Evolutionary conservation across 129 eudicot species (phyloP).

Genomic region (Saposhnikovia divaricata): DNA sequence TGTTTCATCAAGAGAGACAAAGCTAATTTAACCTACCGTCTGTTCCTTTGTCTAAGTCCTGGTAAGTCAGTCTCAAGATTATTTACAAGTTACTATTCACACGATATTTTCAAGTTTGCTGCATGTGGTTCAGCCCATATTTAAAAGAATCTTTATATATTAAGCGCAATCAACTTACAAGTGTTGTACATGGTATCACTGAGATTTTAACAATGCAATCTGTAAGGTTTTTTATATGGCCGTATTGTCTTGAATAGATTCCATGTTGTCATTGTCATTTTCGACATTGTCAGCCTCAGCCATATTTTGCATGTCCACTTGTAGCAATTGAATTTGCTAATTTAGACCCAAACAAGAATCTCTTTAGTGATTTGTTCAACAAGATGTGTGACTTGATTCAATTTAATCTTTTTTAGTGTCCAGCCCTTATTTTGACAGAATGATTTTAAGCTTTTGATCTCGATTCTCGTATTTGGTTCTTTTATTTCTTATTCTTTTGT

Average conservation of each 20-base stretch:
- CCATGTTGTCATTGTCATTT: background rate
- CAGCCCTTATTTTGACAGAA: background rate
- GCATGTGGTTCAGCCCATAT: background rate
- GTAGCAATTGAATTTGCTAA: background rate
- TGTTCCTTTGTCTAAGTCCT: slow-evolving; percentile 80
- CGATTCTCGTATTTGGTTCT: background rate
- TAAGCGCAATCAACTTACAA: background rate
- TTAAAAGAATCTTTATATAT: background rate
- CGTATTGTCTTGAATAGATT: background rate
- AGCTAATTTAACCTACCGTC: slow-evolving; percentile 66
- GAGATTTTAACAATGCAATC: background rate
- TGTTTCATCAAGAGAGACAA: slow-evolving; percentile 88
- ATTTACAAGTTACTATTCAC: background rate
- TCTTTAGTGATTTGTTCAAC: background rate
- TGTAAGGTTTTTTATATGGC: background rate
- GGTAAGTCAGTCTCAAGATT: slow-evolving; percentile 27
- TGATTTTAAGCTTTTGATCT: background rate
- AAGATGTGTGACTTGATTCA: background rate
- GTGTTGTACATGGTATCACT: background rate
- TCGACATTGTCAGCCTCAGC: background rate
- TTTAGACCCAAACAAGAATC: background rate
- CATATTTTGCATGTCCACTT: background rate
- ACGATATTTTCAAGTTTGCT: background rate
- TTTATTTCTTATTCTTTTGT: background rate
- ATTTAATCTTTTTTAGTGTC: background rate